Evolutionary conservation across 169 alveolate genomes (phyloP).

Genomic region (Blepharisma undulans): DNA sequence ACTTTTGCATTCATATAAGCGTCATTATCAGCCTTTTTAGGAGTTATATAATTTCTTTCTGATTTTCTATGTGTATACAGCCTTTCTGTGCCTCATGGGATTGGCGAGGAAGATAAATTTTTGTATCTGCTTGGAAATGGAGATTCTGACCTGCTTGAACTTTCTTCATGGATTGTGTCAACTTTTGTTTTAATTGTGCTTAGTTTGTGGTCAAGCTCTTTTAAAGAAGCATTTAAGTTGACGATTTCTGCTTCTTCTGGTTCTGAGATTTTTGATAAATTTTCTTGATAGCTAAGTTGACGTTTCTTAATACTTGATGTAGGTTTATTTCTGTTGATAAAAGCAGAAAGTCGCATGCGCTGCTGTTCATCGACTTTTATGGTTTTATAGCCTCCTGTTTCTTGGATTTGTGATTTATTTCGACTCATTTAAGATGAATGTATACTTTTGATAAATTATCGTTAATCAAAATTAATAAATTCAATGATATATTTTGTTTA

Average conservation of each 20-base stretch:
- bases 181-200: not conserved
- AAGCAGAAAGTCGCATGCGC: not conserved
- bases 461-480: not conserved
- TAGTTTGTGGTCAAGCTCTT: not conserved
- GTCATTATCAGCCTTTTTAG: not conserved
- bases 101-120: not conserved
- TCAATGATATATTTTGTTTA: no score
- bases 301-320: not conserved
- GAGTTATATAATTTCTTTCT: not conserved
- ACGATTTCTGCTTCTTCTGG: not conserved
- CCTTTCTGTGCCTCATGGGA: not conserved
- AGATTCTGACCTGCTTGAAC: not conserved
- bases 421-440: not conserved
- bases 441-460: not conserved
- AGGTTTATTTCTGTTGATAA: not conserved
- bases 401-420: not conserved
- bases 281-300: not conserved
- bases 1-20: not conserved
- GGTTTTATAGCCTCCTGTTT: not conserved
- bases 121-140: not conserved
- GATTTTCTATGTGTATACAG: not conserved
- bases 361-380: not conserved
- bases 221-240: not conserved
- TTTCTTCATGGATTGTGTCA: not conserved
- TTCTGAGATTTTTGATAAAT: not conserved